Evolutionary conservation across 164 flowering plant species (phyloP).

Genomic region (Berberis vulgaris): DNA sequence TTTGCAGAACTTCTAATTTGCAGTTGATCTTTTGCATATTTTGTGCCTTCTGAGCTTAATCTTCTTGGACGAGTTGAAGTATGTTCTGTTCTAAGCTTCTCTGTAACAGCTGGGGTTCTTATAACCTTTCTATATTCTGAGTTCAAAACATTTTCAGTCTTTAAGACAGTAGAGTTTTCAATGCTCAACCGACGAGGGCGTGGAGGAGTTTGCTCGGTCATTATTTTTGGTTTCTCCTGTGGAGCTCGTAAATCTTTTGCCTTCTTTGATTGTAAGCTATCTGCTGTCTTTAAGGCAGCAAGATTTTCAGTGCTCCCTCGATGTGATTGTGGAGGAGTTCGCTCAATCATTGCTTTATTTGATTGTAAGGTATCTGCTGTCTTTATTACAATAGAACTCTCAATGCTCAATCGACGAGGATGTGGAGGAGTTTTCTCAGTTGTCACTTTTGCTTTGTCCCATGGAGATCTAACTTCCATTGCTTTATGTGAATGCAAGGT

Average conservation of each 20-base stretch:
- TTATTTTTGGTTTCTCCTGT: conserved; percentile 7
- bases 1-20: conserved; percentile 17
- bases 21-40: conserved; percentile 17
- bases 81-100: conserved; percentile 9
- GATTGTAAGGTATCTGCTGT: no score
- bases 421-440: conserved; percentile 23
- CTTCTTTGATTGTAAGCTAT: no score
- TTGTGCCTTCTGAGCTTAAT: conserved; percentile 59
- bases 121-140: conserved; percentile 20
- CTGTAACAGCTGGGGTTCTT: conserved; percentile 26
- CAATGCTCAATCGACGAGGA: conserved; percentile 36
- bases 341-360: no score
- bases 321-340: no score
- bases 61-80: conserved; percentile 34
- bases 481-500: no score
- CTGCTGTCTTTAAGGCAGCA: no score
- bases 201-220: conserved; percentile 21
- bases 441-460: conserved; percentile 9
- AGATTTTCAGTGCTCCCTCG: no score
- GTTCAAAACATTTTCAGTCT: conserved; percentile 8
- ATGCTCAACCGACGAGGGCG: conserved; percentile 30
- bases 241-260: conserved; percentile 8
- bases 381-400: conserved; percentile 13
- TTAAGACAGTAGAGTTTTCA: conserved; percentile 7
- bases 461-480: conserved; percentile 9